Base-by-base conservation (phyloP, 495 filamentous ascomycete species). In the Bacidia rubella region DNA sequence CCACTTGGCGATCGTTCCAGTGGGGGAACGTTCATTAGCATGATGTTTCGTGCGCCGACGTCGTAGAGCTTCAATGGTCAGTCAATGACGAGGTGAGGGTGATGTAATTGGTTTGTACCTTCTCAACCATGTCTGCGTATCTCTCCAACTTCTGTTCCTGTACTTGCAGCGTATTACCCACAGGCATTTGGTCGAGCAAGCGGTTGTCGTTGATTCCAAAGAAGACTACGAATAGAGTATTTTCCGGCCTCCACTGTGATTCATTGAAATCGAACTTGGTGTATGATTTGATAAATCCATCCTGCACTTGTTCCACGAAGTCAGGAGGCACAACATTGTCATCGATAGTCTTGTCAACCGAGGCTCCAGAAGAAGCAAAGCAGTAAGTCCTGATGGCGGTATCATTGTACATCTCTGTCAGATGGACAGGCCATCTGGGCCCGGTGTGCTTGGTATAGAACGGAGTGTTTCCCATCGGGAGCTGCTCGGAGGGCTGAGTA, bases 401-500 rank as follows among this genome's bases (percentile, higher is more conserved):
- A n/a, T 49, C 52, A 53, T 79, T 79, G 58, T 77, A 68, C 2
- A 55, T 66, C 9, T 67, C 72, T 11, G 74, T 76, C 15, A 79
- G 60, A 53, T 73, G 70, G 46, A 70, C 71, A 15, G 76, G 63
- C 72, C 73, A 79, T 47, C 73, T 72, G 27, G 66, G 52, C 1
- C 69, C 68, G 23, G 74, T 73, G 42, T 66, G 69, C 29, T 73
- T 72, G 5, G 54, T 35, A 42, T 49, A 38, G 19, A 17, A 39
- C 25, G 38, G 29, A 4, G 86, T 85, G 60, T 90, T 92, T 17
- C 86, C 86, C 54, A 92, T 70, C 0, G 86, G 85, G 60, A 87
- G 83, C 4, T 56, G 56, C 32, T 62, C 29, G 19, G 74, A 71
- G 12, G 86, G 83, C 49, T 83, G 78, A 9, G 73, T 67, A 45